Evolutionary conservation across 2,329 filamentous ascomycete species (phyloP).

Genomic region (Beauveria bassiana): DNA sequence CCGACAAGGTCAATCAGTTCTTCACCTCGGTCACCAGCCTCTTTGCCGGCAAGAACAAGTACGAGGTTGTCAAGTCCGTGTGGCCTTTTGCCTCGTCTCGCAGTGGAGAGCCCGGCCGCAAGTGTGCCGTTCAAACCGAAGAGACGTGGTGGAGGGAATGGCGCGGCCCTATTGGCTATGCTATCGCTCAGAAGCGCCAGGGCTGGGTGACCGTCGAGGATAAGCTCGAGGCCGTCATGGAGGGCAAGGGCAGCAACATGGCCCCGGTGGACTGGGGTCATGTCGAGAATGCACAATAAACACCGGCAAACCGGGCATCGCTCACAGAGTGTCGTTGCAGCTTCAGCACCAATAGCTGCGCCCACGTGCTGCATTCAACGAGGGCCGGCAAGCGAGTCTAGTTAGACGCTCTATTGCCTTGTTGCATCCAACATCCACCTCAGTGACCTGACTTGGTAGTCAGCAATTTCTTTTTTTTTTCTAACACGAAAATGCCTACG

Average conservation of each 20-base stretch:
- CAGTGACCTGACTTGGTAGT: not conserved
- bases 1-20: constrained; percentile 46
- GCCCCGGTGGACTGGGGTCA: constrained; percentile 36
- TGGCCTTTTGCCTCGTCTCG: constrained; percentile 49
- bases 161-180: constrained; percentile 29
- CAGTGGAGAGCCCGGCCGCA: constrained; percentile 35
- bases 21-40: constrained; percentile 44
- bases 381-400: not conserved
- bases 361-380: not conserved
- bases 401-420: not conserved
- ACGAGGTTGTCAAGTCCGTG: constrained; percentile 47
- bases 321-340: not conserved
- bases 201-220: constrained; percentile 43
- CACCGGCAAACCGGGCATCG: not conserved
- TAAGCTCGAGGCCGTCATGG: constrained; percentile 46
- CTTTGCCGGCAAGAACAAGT: constrained; percentile 45
- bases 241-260: constrained; percentile 32
- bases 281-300: too few relatives aligned
- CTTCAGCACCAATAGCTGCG: not conserved
- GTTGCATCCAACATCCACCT: not conserved
- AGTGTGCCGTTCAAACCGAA: constrained; percentile 46
- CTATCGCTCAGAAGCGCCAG: constrained; percentile 35
- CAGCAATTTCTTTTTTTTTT: not conserved
- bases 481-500: not conserved
- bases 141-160: constrained; percentile 46